phyloP scores from a whole-genome alignment of 176 grass and related monocot genomes.

The Raddia guianensis region DNA sequence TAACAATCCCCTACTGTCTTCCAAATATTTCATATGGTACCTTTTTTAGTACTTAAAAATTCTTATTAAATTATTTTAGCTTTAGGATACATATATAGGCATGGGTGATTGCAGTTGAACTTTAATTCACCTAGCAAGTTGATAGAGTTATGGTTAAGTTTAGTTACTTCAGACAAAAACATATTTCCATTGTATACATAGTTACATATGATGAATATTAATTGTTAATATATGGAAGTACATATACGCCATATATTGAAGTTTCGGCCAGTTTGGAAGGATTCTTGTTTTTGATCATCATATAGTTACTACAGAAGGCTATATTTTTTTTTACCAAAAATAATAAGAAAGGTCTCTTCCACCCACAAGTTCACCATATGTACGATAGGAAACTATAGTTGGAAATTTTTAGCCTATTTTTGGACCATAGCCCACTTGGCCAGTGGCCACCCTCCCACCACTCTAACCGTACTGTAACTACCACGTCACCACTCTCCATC shows the following conservation, averaged over 20 bases:
- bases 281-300: not conserved
- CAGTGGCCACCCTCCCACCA: too few relatives aligned
- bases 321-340: not conserved
- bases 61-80: not conserved
- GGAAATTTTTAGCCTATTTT: not conserved
- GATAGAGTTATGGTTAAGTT: not conserved
- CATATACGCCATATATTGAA: not conserved
- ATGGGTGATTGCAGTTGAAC: not conserved
- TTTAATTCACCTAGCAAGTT: not conserved
- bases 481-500: too few relatives aligned
- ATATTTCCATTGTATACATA: not conserved
- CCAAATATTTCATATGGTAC: not conserved
- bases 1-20: not conserved
- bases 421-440: too few relatives aligned
- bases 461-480: too few relatives aligned
- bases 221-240: not conserved
- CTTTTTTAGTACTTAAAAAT: not conserved
- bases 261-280: not conserved
- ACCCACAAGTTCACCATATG: not conserved
- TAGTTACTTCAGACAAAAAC: not conserved
- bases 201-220: not conserved
- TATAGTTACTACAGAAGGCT: not conserved
- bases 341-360: not conserved
- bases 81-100: not conserved
- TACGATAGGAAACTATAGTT: not conserved